Base-by-base conservation (phyloP, 148 eudicot species). In the Diospyros kaki region DNA sequence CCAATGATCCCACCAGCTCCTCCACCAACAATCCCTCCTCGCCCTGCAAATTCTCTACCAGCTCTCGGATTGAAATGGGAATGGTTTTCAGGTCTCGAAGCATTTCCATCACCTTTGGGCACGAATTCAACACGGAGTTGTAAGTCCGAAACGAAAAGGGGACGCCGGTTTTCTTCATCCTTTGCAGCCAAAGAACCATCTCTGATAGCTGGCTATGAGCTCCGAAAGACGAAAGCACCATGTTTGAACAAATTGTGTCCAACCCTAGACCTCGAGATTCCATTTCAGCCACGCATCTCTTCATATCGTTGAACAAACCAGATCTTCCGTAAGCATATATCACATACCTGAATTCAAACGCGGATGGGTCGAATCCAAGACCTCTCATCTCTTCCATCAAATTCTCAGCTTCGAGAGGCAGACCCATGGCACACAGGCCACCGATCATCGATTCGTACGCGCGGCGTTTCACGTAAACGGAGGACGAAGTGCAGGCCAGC, bases 191-290 rank as follows among this genome's bases (percentile, higher is more conserved):
- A n/a, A 63, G 58, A 56, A 80, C 77, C 93, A 92, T 86, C 56
- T 86, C 82, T 8, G 73, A 48, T 62, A 89, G 85, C 68, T 89
- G 80, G n/a, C 46, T 62, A 66, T 86, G 87, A 74, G 78, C 75
- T 70, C 97, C 97, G 11, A 89, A 87, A 1, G 92, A 85, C 1
- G 95, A 85, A 53, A 94, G 89, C 62, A 94, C 87, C 98, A 94
- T 94, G 76, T 94, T 94, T 43, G 86, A 85, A 65, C 88, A 82
- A 69, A 92, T 83, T 4, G 87, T 88, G 77, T 94, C 97, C 73
- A 90, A 64, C 15, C 66, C 71, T 64, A 85, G 83, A 6, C 93
- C 93, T 46, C 77, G 76, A 4, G 64, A 73, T 66, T 90, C 93
- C 97, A 94, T 90, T 39, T 72, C 62, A 67, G 7, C 79, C 64